phyloP scores from a whole-genome alignment of 305 asterid genomes.

The Fraxinus latifolia region DNA sequence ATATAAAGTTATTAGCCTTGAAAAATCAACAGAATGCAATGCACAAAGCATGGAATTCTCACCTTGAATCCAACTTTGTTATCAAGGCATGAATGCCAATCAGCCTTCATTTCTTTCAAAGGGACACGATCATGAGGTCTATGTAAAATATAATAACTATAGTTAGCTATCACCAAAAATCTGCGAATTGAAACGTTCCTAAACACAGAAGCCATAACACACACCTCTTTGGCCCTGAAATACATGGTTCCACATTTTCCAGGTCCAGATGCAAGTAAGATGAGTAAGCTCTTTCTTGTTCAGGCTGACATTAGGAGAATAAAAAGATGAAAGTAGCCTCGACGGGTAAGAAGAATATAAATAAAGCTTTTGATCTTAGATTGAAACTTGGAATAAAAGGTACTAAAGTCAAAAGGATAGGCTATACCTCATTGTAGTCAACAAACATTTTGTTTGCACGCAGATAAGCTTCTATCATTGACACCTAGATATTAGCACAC shows the following conservation, averaged over 20 bases:
- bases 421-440: constrained; percentile 68
- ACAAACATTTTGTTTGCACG: constrained; percentile 90
- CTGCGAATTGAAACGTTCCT: not conserved
- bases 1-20: no score
- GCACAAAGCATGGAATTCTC: constrained; percentile 20
- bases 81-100: constrained; percentile 96
- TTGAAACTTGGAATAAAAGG: not conserved
- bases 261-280: constrained; percentile 66
- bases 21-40: not conserved
- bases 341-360: not conserved
- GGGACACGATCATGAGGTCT: constrained; percentile 97
- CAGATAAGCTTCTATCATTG: constrained; percentile 88
- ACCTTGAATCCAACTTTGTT: constrained; percentile 97
- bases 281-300: constrained; percentile 76
- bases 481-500: constrained; percentile 44
- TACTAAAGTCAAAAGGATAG: constrained; percentile 1
- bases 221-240: constrained; percentile 95
- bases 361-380: not conserved
- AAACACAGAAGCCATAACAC: constrained; percentile 3
- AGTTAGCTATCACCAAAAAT: constrained; percentile 18
- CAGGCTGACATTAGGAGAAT: constrained; percentile 52
- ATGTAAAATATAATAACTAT: constrained; percentile 18
- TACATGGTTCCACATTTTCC: constrained; percentile 69
- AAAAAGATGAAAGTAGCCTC: not conserved
- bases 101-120: constrained; percentile 87